Base-by-base conservation (phyloP, 2,329 filamentous ascomycete species). In the Ceratocystis lukuohia region DNA sequence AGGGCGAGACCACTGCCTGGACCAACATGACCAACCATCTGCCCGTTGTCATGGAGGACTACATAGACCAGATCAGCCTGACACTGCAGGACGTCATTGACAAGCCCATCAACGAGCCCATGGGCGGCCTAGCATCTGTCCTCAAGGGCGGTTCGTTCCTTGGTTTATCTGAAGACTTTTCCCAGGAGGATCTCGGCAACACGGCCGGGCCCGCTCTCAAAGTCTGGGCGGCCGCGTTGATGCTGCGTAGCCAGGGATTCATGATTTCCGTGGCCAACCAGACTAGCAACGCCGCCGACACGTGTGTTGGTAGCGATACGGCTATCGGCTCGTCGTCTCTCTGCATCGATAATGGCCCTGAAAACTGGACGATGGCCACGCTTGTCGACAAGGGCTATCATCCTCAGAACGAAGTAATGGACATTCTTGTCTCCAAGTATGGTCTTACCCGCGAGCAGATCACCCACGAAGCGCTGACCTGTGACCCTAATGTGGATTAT, bases 391-490 rank as follows among this genome's bases (percentile, higher is more conserved):
- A 62, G 28, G 53, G 56, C 48, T 62, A 64, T 37, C 25, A 66
- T 48, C 62, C 50, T 6, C 68, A 65, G 17, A 45, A 69, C 22
- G 65, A 63, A 25, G 17, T 65, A 2, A 65, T 68, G 50, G 41
- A 69, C 15, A 61, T 61, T 3, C 63, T 70, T 28, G 50, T 62
- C 1, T 46, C 62, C 41, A 70, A 69, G 68, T 69, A 70, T 46
- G 50, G 48, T 12, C 37, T 69, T 15, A 67, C 65, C 2, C 30
- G 37, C 45, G 53, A 70, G 63, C 46, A 67, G 33, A 37, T 67
- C 50, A 62, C 45, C 17, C 30, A 48, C 7, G 65, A 65, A 6
- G 25, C 45, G 15, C 56, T 68, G 10, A 33, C 64, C 3, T 69
- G 67, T 61, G 62, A 67, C 41, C 63, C 63, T 15, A 65, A 56